phyloP scores from a whole-genome alignment of 129 eudicot genomes.

The Pulicaria dysenterica region DNA sequence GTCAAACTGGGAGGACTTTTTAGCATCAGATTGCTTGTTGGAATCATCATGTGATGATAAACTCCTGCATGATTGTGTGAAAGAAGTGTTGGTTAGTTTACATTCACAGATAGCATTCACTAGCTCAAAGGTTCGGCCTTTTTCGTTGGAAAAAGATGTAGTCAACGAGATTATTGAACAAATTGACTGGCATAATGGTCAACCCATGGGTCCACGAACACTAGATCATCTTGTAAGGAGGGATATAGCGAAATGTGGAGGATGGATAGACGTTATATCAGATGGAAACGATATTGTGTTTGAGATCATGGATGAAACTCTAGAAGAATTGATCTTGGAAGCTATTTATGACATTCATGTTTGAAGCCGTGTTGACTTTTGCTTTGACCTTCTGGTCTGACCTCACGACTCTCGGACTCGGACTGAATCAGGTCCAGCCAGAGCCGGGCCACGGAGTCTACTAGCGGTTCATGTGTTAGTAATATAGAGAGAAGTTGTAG shows the following conservation, averaged over 20 bases:
- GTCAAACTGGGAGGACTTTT: conserved; percentile 52
- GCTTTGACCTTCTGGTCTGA: conserved; percentile 24
- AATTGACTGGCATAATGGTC: conserved; percentile 51
- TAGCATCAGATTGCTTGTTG: conserved; percentile 12
- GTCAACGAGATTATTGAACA: conserved; percentile 53
- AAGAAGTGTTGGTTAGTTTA: conserved; percentile 50
- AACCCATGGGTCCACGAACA: conserved; percentile 36
- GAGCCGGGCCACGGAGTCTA: background rate
- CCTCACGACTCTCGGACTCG: conserved; percentile 8
- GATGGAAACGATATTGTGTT: conserved; percentile 49
- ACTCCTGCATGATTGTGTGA: conserved; percentile 53
- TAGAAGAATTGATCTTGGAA: conserved; percentile 46
- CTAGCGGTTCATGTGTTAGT: conserved; percentile 25
- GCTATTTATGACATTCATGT: conserved; percentile 22
- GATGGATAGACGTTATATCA: conserved; percentile 48
- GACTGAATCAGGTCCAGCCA: background rate
- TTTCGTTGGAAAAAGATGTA: conserved; percentile 42
- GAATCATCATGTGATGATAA: conserved; percentile 40
- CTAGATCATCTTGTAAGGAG: conserved; percentile 47
- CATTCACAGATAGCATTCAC: conserved; percentile 27
- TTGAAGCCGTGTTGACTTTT: conserved; percentile 28
- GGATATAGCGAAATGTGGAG: conserved; percentile 45
- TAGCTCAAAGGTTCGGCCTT: conserved; percentile 32
- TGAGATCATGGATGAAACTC: conserved; percentile 48
- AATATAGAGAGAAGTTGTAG: conserved; percentile 28